Evolutionary conservation across 768 basidiomycete species (phyloP).

Genomic region (Pleurotus djamor): DNA sequence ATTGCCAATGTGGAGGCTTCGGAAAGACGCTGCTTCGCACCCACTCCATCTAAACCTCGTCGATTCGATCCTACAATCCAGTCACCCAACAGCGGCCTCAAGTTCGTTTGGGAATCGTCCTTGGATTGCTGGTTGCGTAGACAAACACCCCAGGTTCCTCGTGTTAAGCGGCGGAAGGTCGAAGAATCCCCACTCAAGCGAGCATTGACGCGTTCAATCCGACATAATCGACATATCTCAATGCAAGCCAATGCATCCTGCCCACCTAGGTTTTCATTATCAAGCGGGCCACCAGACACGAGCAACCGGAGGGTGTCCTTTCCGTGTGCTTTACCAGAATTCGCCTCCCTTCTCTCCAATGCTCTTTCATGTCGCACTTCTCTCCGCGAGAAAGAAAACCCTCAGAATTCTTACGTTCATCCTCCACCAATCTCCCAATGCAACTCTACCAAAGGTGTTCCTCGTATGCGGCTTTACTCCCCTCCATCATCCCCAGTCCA

Average conservation of each 20-base stretch:
- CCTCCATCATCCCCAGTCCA: slow-evolving; percentile 1
- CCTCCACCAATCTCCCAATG: background rate
- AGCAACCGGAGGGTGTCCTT: slow-evolving; percentile 4
- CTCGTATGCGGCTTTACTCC: background rate
- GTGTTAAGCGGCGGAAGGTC: slow-evolving; percentile 18
- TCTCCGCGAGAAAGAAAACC: slow-evolving; percentile 8
- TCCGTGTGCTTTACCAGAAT: slow-evolving; percentile 7
- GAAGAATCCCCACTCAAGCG: slow-evolving; percentile 8
- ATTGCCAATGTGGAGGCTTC: slow-evolving; percentile 49
- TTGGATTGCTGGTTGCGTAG: slow-evolving; percentile 42
- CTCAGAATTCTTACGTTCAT: background rate
- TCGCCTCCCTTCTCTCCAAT: slow-evolving; percentile 12
- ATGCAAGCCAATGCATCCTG: background rate
- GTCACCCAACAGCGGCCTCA: slow-evolving; percentile 18
- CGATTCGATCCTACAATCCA: background rate
- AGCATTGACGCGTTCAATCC: slow-evolving; percentile 12
- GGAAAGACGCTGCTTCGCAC: slow-evolving; percentile 44
- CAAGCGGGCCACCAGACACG: background rate
- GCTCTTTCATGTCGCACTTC: slow-evolving; percentile 11
- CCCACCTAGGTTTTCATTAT: background rate
- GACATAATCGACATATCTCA: background rate
- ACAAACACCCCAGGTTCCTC: background rate
- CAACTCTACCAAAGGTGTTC: background rate
- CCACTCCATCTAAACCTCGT: slow-evolving; percentile 10
- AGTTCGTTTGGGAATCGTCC: slow-evolving; percentile 45